Base-by-base conservation (phyloP, 768 basidiomycete species). In the Amanita jacksonii region DNA sequence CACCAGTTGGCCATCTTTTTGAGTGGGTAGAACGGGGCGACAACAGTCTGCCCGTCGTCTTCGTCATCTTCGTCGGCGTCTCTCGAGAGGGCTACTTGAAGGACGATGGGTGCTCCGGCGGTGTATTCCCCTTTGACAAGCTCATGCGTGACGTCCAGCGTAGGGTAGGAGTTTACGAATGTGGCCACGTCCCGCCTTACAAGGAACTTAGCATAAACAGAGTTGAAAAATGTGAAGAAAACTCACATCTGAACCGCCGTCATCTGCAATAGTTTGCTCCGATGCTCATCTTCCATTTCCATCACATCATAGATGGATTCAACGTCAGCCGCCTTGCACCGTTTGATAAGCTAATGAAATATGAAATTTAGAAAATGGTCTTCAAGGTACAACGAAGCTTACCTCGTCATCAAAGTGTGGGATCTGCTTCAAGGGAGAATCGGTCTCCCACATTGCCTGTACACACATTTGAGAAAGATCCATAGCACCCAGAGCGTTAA, bases 381-480 rank as follows among this genome's bases (percentile, higher is more conserved):
- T 43, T 27, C 8, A 30, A 19, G 28, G 13, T 27, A 39, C 43
- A 15, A 22, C 20, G 15, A 3, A 15, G 54, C 72, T 43, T 54
- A 93, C 88, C 42, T 94, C 89, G 5, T 79, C 64, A 52, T 94
- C 90, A 62, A 98, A 99, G 63, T 96, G 92, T 8, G 96, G 96
- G 33, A 99, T 84, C 60, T 99, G 94, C 57, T 87, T 91, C 52
- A 98, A 63, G 0, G 93, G 92, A 28, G 88, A 91, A 61, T 99
- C 96, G 8, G 81, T 84, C 58, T 99, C 94, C 96, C 96, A 98
- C 63, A 94, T 81, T 0, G 86, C 91, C 61, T 98, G 96, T 4
- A 97, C 89, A 62, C 90, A 93, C 94, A 98, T 98, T 62, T 98
- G 96, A 7, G 88, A 88, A 37, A 98, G 64, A 62, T 99, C 94